Conservation (phyloP, 345 rosid genomes). For the Carallia pectinifolia region DNA sequence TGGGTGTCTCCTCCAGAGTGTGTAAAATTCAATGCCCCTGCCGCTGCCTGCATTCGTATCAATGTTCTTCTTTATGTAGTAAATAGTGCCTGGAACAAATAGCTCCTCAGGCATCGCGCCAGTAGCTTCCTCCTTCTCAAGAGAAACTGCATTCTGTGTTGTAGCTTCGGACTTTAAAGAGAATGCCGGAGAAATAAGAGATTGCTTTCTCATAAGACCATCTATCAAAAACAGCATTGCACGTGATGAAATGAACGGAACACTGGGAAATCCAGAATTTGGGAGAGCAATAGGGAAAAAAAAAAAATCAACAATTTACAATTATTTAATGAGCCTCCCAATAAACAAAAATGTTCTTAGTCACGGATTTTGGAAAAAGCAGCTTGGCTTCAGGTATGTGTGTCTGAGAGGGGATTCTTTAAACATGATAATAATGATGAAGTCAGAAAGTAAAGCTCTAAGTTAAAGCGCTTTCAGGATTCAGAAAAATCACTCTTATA, state of each 20-base stretch:
- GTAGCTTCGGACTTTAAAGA: slow-evolving; percentile 19
- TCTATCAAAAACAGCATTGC: slow-evolving; percentile 29
- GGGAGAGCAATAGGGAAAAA: not conserved
- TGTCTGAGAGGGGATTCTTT: no score
- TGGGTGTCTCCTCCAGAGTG: slow-evolving; percentile 77
- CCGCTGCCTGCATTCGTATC: slow-evolving; percentile 19
- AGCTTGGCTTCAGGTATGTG: no score
- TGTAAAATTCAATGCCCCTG: slow-evolving; percentile 51
- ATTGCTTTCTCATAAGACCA: slow-evolving; percentile 20
- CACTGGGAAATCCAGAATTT: not conserved
- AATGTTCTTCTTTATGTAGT: slow-evolving; percentile 68
- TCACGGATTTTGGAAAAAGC: no score
- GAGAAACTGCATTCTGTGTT: slow-evolving; percentile 14
- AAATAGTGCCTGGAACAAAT: slow-evolving; percentile 71
- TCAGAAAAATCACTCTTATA: no score
- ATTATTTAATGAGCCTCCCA: no score
- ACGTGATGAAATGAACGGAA: not conserved
- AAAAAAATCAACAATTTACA: no score
- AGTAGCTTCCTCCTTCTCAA: slow-evolving; percentile 21
- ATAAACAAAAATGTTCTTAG: no score
- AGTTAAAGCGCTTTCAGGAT: no score
- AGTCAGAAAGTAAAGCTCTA: no score
- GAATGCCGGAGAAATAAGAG: slow-evolving; percentile 10
- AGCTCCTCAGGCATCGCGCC: slow-evolving; percentile 51
- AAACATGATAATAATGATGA: no score